Evolutionary conservation across 768 basidiomycete genomes (phyloP).

Genomic region (Mrakia frigida): DNA sequence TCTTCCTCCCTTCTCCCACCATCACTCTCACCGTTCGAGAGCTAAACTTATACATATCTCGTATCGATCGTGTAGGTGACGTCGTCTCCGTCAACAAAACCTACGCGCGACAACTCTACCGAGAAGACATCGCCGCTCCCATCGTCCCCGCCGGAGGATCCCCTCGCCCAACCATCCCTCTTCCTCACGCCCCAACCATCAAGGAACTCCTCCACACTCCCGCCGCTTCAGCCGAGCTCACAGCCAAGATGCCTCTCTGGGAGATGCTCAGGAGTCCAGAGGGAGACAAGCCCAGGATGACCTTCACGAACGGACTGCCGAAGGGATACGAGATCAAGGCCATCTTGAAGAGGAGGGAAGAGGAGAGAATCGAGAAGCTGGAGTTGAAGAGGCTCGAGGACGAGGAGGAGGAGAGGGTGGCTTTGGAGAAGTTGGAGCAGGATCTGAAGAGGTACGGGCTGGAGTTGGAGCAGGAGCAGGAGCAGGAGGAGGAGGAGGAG

Average conservation of each 20-base stretch:
- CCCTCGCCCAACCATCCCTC: background rate
- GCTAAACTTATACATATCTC: too few species aligned
- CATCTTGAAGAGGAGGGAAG: background rate
- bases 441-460: background rate
- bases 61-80: background rate
- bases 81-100: conserved; percentile 13
- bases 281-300: background rate
- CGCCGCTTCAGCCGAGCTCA: background rate
- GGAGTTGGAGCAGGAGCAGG: background rate
- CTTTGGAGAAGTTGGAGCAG: background rate
- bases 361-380: background rate
- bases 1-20: background rate
- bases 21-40: background rate
- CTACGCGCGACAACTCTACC: background rate
- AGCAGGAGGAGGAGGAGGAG: background rate
- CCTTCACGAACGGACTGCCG: background rate
- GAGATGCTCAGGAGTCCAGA: background rate
- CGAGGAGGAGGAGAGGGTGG: background rate
- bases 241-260: background rate
- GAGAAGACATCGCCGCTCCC: background rate
- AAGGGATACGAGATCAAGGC: background rate
- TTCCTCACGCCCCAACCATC: background rate
- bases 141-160: background rate
- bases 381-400: background rate
- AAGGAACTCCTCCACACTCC: background rate